Evolutionary conservation across 2,329 filamentous ascomycete species (phyloP).

Genomic region (Pestalotiopsis sp.): DNA sequence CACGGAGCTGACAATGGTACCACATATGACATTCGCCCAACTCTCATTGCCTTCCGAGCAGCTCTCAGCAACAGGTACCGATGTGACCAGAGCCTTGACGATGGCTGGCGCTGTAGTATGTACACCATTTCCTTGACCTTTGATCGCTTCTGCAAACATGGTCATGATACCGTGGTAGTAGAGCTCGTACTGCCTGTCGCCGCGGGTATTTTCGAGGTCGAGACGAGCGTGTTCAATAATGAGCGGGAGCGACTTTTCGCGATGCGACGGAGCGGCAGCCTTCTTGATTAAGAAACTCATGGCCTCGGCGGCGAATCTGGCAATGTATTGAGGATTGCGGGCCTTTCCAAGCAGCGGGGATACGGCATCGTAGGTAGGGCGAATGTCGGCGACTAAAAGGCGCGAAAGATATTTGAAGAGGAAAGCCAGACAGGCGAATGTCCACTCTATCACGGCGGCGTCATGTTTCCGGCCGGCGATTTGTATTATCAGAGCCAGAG

Average conservation of each 20-base stretch:
- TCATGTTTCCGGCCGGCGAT: constrained; percentile 78
- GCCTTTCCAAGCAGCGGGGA: constrained; percentile 82
- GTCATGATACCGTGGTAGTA: constrained; percentile 91
- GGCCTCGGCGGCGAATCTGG: constrained; percentile 91
- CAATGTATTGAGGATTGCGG: constrained; percentile 82
- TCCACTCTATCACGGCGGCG: constrained; percentile 95
- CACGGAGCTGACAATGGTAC: constrained; percentile 78
- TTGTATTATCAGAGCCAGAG: constrained; percentile 74
- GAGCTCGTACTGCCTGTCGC: constrained; percentile 62
- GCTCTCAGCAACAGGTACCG: constrained; percentile 54
- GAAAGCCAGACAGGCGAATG: constrained; percentile 91
- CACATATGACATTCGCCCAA: constrained; percentile 71
- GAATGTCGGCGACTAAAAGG: constrained; percentile 81
- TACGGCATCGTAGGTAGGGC: constrained; percentile 83
- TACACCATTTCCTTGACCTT: constrained; percentile 61
- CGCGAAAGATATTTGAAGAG: constrained; percentile 96
- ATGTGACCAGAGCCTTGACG: constrained; percentile 53
- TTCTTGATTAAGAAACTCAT: constrained; percentile 94
- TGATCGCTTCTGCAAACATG: constrained; percentile 83
- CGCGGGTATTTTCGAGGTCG: constrained; percentile 62
- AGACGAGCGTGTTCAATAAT: constrained; percentile 75
- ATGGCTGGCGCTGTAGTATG: constrained; percentile 63
- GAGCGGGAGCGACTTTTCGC: constrained; percentile 70
- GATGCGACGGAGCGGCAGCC: constrained; percentile 76
- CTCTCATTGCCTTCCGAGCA: constrained; percentile 47